Evolutionary conservation across 2,329 filamentous ascomycete species (phyloP), one percentile per base, ranked within the genome.

Genomic region (Stagonosporopsis rhizophila): DNA sequence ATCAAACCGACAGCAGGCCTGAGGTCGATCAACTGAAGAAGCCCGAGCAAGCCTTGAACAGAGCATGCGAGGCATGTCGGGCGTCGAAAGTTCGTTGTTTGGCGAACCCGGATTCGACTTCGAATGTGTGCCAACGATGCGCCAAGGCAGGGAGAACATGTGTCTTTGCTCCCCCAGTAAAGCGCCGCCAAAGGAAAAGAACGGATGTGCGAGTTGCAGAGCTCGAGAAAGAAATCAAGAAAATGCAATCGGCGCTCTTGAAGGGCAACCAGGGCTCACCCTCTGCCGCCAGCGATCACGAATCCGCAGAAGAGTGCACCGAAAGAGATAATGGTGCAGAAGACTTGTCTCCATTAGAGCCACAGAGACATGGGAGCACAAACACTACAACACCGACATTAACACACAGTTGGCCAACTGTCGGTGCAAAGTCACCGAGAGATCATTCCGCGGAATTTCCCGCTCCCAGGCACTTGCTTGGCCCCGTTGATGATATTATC

Each of bases 171-270:
- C 60, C 72, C 1, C 72, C 73, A n/a, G 69, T 67, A 40, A 75
- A 75, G 60, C 62, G 73, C 32, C 59, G 72, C 12, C 73, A 75
- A 45, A 63, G 72, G 6, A 75, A 75, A 35, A 67, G 72, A 40
- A 75, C 73, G 44, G 73, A 75, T 52, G 71, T 75, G 9, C 62
- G 73, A 17, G 72, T 75, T 6, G 71, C 73, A 25, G 73, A 75
- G 38, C 55, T 75, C 6, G 73, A 75, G 58, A 73, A 62, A 52
- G 72, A 75, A 47, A 69, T 75, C 40, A 72, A 67, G 55, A 69
- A 72, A 46, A 71, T 75, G 69, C 71, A 70, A 30, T 67, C 65
- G 17, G 35, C 35, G 25, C 61, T 75, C 6, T 49, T 75, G 20
- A 69, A 65, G 35, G 50, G 66, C 7, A 68, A 62, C 35, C 60